Base-by-base conservation (phyloP, 257 asterid species). In the Solanum piurae region DNA sequence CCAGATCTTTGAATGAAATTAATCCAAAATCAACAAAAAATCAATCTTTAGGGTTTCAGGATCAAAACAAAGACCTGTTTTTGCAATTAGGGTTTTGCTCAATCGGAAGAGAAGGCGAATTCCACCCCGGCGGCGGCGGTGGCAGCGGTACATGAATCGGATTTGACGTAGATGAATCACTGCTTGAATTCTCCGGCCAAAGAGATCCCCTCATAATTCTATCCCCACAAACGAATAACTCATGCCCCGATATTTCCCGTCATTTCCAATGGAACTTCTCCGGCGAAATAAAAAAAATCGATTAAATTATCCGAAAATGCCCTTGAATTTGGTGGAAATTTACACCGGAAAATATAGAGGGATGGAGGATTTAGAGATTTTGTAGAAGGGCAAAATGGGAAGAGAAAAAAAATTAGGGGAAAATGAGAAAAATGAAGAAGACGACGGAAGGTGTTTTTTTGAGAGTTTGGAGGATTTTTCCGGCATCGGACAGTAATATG, bases 161-260 rank as follows among this genome's bases (percentile, higher is more conserved):
- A 62, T 94, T 74, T 34, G 93, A 86, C 37, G 91, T 42, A 46
- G 94, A 89, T 20, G 91, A 87, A 79, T 92, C 88, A 16, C 88
- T 86, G 52, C 87, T 89, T 42, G 93, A 92, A 92, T 94, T 92
- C 68, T 94, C 98, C 92, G 93, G 88, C 94, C 91, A 90, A 71
- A 74, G 62, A 83, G 94, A 88, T 62, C 94, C 90, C 89, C 86
- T 82, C 86, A 82, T 82, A 29, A 49, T 82, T 82, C 44, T 82
- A 82, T 80, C n/a, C 68, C 93, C 95, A 92, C 98, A 94, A 95
- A 92, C 40, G 91, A 87, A 23, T 90, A 73, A 93, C 95, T 94
- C 98, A 95, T 95, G 88, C 88, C 72, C 13, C 46, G 68, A 68
- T 52, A 31, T 68, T 52, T 66, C 76, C 89, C 87, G 38, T 74